phyloP scores from a whole-genome alignment of 257 asterid genomes.

The Galeopsis tetrahit region DNA sequence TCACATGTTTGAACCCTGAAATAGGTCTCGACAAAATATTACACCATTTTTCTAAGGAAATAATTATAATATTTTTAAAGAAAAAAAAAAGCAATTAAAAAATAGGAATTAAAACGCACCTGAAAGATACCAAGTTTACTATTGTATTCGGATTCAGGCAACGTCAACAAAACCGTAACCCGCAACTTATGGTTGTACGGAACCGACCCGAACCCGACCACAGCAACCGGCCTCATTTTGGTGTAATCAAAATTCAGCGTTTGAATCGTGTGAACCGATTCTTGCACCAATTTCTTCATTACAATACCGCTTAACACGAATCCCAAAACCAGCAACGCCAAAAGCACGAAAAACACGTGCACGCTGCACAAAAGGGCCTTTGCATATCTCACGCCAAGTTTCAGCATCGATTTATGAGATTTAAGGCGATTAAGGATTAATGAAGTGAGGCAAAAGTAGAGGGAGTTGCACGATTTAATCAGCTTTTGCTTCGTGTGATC shows the following conservation, averaged over 20 bases:
- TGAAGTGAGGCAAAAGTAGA: conserved; percentile 32
- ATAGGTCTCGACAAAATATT: too few species aligned
- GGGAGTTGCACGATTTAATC: conserved; percentile 30
- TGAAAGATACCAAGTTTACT: conserved; percentile 68
- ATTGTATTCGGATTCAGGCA: conserved; percentile 73
- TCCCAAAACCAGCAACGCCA: conserved; percentile 47
- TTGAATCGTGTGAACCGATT: conserved; percentile 51
- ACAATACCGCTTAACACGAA: conserved; percentile 44
- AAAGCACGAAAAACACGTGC: conserved; percentile 50
- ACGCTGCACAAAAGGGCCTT: conserved; percentile 50
- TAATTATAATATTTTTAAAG: too few species aligned
- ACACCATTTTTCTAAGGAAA: too few species aligned
- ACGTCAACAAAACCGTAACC: conserved; percentile 52
- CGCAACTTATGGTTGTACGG: conserved; percentile 51
- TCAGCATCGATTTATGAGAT: conserved; percentile 39
- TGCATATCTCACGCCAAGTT: conserved; percentile 40
- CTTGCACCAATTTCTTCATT: conserved; percentile 48
- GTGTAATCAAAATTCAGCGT: conserved; percentile 65
- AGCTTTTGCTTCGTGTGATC: conserved; percentile 42
- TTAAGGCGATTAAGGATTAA: conserved; percentile 36
- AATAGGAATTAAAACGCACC: conserved; percentile 41
- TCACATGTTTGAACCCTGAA: too few species aligned
- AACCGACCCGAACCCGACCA: conserved; percentile 44
- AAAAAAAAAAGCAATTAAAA: neutral
- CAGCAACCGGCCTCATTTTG: conserved; percentile 55